Base-by-base conservation (phyloP, 257 asterid species). In the Solanum ossicruentum region DNA sequence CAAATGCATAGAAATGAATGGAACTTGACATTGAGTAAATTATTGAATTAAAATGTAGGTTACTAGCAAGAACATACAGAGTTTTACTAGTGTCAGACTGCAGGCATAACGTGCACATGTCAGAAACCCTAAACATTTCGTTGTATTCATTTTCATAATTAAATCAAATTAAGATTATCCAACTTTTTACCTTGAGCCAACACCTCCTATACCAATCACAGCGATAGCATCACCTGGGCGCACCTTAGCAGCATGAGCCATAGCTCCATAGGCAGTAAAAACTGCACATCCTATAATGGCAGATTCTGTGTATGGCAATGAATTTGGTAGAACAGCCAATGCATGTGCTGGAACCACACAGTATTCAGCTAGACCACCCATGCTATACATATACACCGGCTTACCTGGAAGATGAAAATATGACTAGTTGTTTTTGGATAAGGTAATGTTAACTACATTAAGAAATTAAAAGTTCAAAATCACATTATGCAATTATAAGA, bases 341-440 rank as follows among this genome's bases (percentile, higher is more conserved):
- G 91, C 99, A 84, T 95, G 90, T 54, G 98, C 99, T 80, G 99
- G 99, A 66, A 96, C 97, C 85, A 96, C 98, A 66, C 99, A 96
- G 88, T 65, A 96, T 89, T 96, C 99, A 71, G 99, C 99, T 80
- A 96, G 98, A 43, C 99, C 99, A 45, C 99, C 99, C 99, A 96
- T 96, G 87, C 99, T 96, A 87, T 95, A 96, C 99, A 96, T 95
- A 86, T 96, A 96, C 75, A 93, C 97, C 41, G 99, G 99, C 87
- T 94, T 96, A 81, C 93, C 99, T 96, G 94, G 90, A 90, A 52
- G 88, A 84, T 43, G 57, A 87, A 86, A 82, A 88, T 6, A 85
- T 20, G 61, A 39, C 69, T 21, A 11, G 58, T 13, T 41, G 32
- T 17, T 69, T 69, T 39, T 69, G 51, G 1, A 39, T 36, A 67